Evolutionary conservation across 2,329 filamentous ascomycete species (phyloP), one percentile per base, ranked within the genome.

Genomic region (Monilinia aucupariae): DNA sequence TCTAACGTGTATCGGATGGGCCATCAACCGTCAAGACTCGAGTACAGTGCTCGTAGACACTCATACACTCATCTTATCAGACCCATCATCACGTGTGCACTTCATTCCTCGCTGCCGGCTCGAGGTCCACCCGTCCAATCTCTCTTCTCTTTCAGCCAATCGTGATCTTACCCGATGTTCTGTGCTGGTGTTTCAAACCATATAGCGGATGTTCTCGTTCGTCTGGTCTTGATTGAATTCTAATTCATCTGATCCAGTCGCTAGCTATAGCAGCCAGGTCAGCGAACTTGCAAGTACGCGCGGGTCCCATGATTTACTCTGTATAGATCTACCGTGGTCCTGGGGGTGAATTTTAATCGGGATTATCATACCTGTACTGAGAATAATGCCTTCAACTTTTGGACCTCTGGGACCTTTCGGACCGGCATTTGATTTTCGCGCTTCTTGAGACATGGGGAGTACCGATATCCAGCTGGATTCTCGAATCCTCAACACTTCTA

Each of bases 401-500:
- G 32, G 12, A 27, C 12, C 53, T 10, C 15, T 30, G n/a, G 32
- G 12, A 27, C 12, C 53, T 10, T 17, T 55, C 17, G 17, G 17
- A 30, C 13, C 53, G 20, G 25, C 1, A 55, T 55, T 32, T 1
- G 5, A 32, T 45, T 22, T 27, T 3, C 20, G 53, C 53, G 53
- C 41, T 25, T 56, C 53, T 50, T 30, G 43, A 59, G 55, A 59
- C 43, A 48, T 59, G 55, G 55, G 41, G 55, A n/a, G 48, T 39
- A 15, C 13, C 37, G 37, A 48, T 37, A 22, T 37, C 30, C 41
- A 48, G 15, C 30, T 13, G 20, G 27, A 45, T 58, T 34, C 34
- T 25, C 53, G 37, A n/a, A 25, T 58, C 54, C 20, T 58, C n/a
- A 48, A 58, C 43, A 22, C 43, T 45, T 45, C 3, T 20, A 13